Base-by-base conservation (phyloP, 2,329 filamentous ascomycete species). In the Nothophaeocryptopus gaeumannii region DNA sequence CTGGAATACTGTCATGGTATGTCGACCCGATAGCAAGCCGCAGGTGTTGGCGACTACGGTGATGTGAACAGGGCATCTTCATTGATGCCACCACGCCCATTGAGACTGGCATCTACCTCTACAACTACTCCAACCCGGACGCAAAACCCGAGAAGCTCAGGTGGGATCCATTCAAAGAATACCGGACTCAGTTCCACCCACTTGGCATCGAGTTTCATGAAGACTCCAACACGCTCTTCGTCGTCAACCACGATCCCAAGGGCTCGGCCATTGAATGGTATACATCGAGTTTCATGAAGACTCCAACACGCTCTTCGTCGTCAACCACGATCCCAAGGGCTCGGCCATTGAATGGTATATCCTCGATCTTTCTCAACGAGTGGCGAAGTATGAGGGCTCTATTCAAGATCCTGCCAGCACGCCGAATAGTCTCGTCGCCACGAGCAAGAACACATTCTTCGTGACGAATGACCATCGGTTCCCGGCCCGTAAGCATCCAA, bases 1-100 rank as follows among this genome's bases (percentile, higher is more conserved):
- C 5, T 75, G 72, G 72, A 74, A 75, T 44, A 73, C 71, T 0
- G 72, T 75, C 9, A 73, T 74, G 72, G 72, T 73, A 47, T 50
- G 65, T 26, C 20, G 31, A 2, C 16, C 14, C 2, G 32, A 30
- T 32, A 5, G 37, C 16, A 31, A 7, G 20, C 2, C 4, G 9
- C 38, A 10, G 13, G 20, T n/a, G 9, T 38, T 11, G 5, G 10
- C 15, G 10, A 8, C 38, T 5, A 36, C 10, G 30, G 31, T 49
- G 5, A 50, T 34, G 34, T 20, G 12, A 1, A 12, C 14, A 60
- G 55, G 61, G 68, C 26, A 59, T 61, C 2, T 70, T 70, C 47
- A 45, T 57, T 8, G 62, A 51, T 48, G 46, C 35, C 15, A 37
- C n/a, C 26, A 53, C 41, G 12, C 54, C 36, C 51, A 35, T 53